A percentile compares a stretch with the other conserved stretches of the same genome.
phyloP scores from a whole-genome alignment of 768 basidiomycete species.

The Galerina sulciceps region DNA sequence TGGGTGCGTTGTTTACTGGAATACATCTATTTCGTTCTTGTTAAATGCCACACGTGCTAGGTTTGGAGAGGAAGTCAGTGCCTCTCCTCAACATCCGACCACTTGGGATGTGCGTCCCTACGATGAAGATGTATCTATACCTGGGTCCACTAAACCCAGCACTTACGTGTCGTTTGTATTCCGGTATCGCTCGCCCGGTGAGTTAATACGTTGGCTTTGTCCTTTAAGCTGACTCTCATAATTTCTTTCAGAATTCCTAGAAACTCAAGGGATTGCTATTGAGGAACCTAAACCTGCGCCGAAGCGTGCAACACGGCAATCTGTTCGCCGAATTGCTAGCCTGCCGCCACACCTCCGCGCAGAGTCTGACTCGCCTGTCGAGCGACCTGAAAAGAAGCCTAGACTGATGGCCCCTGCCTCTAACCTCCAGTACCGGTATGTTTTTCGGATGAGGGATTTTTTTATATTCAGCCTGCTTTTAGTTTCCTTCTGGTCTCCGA shows the following conservation, averaged over 20 bases:
- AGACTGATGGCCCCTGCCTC: slow-evolving; percentile 4
- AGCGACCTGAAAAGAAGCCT: slow-evolving; percentile 8
- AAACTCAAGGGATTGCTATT: slow-evolving; percentile 54
- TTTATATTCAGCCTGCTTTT: neutral
- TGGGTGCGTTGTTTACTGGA: slow-evolving; percentile 38
- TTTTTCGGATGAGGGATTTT: neutral
- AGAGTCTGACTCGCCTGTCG: neutral
- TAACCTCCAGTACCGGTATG: neutral
- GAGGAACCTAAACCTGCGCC: slow-evolving; percentile 26
- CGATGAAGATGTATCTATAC: slow-evolving; percentile 32
- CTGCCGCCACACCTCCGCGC: slow-evolving; percentile 29
- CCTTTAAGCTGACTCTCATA: neutral
- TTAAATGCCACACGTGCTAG: slow-evolving; percentile 31
- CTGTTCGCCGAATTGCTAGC: slow-evolving; percentile 44
- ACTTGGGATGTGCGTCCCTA: slow-evolving; percentile 63
- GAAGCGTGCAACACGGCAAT: slow-evolving; percentile 9
- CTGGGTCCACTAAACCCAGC: slow-evolving; percentile 33
- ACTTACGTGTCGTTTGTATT: slow-evolving; percentile 74
- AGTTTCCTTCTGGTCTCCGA: slow-evolving; percentile 6
- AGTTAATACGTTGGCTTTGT: slow-evolving; percentile 10
- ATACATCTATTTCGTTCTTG: slow-evolving; percentile 2
- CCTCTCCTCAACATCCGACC: slow-evolving; percentile 42
- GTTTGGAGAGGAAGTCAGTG: slow-evolving; percentile 47
- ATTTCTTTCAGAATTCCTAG: slow-evolving; percentile 48
- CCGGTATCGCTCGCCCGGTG: slow-evolving; percentile 62